Percentiles rank a stretch among this genome's conserved stretches.
Evolutionary conservation across 768 basidiomycete genomes (phyloP).

Genomic region (Trametes coccinea): DNA sequence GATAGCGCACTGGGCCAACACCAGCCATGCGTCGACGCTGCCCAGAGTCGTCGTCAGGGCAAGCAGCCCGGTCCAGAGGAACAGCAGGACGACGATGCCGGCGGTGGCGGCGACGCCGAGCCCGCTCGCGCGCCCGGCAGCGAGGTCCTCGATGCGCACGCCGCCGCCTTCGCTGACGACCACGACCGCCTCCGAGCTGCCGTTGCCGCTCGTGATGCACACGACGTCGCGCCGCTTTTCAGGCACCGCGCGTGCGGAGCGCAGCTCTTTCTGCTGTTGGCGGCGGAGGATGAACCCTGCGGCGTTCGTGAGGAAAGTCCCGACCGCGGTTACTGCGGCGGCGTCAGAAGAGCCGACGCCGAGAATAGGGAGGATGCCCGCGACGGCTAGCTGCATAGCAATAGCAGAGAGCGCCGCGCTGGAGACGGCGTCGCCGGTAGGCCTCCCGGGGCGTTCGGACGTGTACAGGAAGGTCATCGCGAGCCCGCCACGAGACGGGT

Average conservation of each 20-base stretch:
- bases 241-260: conserved; percentile 23
- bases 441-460: conserved; percentile 17
- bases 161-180: conserved; percentile 30
- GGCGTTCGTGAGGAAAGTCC: conserved; percentile 25
- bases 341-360: conserved; percentile 25
- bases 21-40: conserved; percentile 23
- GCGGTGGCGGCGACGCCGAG: conserved; percentile 6
- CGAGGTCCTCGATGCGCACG: conserved; percentile 33
- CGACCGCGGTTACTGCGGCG: conserved; percentile 32
- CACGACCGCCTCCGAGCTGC: conserved; percentile 31
- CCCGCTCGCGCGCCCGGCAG: conserved; percentile 18
- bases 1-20: conserved; percentile 21
- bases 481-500: conserved; percentile 5
- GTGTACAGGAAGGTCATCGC: conserved; percentile 24
- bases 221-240: conserved; percentile 25
- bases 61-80: conserved; percentile 27
- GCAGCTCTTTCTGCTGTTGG: conserved; percentile 32
- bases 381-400: conserved; percentile 28
- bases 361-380: conserved; percentile 21
- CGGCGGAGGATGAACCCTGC: conserved; percentile 22
- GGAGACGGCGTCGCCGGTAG: conserved; percentile 28
- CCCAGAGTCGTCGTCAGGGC: conserved; percentile 22
- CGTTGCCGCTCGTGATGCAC: conserved; percentile 33
- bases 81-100: conserved; percentile 11
- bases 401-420: conserved; percentile 24